Percentiles rank a stretch among this genome's conserved stretches.
Evolutionary conservation across 495 filamentous ascomycete species (phyloP).

Genomic region (Entonaema liquescens): DNA sequence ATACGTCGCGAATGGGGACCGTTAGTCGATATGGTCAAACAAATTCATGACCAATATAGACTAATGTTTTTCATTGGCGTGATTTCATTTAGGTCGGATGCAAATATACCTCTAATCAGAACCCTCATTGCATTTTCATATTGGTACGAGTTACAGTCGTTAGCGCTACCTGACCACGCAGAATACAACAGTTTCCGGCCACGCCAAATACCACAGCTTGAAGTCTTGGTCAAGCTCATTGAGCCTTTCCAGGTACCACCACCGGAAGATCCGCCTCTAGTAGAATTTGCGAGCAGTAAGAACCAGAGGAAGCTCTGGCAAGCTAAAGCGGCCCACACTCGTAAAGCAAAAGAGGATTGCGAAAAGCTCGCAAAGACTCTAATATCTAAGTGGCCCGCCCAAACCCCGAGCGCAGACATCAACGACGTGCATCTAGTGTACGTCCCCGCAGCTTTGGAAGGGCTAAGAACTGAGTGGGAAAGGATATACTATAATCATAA

Average conservation of each 20-base stretch:
- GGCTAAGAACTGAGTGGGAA: conserved; percentile 57
- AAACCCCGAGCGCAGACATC: conserved; percentile 11
- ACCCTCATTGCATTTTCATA: conserved; percentile 46
- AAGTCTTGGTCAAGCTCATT: conserved; percentile 44
- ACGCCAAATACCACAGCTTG: conserved; percentile 36
- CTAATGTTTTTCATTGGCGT: conserved; percentile 37
- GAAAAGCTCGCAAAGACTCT: conserved; percentile 43
- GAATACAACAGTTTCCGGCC: conserved; percentile 46
- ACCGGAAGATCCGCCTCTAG: conserved; percentile 32
- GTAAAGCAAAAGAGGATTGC: conserved; percentile 41
- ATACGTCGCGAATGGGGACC: conserved; percentile 48
- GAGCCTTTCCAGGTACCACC: conserved; percentile 27
- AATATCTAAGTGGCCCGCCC: conserved; percentile 48
- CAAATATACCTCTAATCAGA: conserved; percentile 43
- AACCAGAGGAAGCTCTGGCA: conserved; percentile 36
- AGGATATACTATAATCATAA: conserved; percentile 57
- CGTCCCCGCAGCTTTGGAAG: conserved; percentile 47
- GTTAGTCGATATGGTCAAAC: conserved; percentile 44
- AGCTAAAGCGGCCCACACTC: conserved; percentile 33
- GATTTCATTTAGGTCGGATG: conserved; percentile 43
- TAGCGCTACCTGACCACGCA: conserved; percentile 38
- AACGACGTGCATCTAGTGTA: conserved; percentile 44
- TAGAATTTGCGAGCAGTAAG: conserved; percentile 37
- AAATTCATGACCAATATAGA: conserved; percentile 17
- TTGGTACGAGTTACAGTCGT: conserved; percentile 36